Percentiles rank a stretch among this genome's conserved stretches.
Evolutionary conservation across 83 land plant genomes (phyloP).

Genomic region (Isoetes engelmannii): DNA sequence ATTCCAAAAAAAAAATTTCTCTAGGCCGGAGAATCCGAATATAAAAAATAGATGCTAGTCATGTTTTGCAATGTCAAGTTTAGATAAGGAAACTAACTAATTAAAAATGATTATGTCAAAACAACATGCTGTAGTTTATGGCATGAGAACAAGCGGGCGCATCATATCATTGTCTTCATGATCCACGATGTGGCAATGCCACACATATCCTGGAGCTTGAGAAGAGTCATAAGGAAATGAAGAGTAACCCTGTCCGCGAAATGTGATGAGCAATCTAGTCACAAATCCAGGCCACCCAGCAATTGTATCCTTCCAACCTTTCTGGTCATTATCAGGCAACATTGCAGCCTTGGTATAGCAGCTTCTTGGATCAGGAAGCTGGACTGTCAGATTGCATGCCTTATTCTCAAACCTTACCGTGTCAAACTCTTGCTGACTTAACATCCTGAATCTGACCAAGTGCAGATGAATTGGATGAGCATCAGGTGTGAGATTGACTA

Average conservation of each 20-base stretch:
- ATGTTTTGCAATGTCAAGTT: too few species aligned
- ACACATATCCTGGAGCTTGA: neutral
- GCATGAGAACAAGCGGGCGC: neutral
- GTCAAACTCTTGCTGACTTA: neutral
- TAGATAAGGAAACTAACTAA: too few species aligned
- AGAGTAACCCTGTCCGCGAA: neutral
- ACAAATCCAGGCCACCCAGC: neutral
- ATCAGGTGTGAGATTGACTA: conserved; percentile 3
- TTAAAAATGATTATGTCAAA: too few species aligned
- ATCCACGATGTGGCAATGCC: conserved; percentile 2
- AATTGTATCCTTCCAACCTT: conserved; percentile 4
- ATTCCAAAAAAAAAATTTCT: too few species aligned
- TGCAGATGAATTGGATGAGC: conserved; percentile 9
- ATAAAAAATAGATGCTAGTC: too few species aligned
- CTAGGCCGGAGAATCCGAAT: too few species aligned
- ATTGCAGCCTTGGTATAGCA: neutral
- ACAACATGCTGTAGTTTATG: too few species aligned
- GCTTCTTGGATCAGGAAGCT: conserved; percentile 5
- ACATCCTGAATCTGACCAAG: neutral
- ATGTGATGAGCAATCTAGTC: neutral
- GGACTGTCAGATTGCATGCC: neutral
- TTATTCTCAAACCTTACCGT: neutral
- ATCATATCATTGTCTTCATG: conserved; percentile 7
- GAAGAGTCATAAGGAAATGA: neutral
- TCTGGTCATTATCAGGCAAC: conserved; percentile 6